These are phyloP conservation scores for Neofusicoccum laricinum DNA, from an alignment of 2,329 filamentous ascomycete species.

Conservation along the genomic window DNA sequence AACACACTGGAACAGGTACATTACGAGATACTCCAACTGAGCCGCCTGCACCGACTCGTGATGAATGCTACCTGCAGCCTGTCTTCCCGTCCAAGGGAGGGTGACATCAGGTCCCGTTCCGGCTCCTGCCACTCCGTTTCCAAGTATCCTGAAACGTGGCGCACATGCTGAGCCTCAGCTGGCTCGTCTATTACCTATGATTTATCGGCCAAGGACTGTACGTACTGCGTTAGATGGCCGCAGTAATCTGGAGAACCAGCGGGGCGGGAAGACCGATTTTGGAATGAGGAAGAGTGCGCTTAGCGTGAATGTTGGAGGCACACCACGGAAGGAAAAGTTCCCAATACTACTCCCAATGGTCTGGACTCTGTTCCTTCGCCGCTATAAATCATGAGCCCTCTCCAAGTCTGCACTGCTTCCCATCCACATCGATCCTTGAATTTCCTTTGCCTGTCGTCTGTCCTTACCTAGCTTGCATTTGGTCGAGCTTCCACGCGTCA, in stretches of 20 bases:
- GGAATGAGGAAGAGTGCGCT: neutral
- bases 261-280: neutral
- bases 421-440: neutral
- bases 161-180: neutral
- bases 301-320: neutral
- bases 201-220: neutral
- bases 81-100: neutral
- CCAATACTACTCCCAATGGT: neutral
- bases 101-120: neutral
- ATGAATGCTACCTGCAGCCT: neutral
- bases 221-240: neutral
- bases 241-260: neutral
- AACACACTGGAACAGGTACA: neutral
- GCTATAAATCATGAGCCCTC: neutral
- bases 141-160: neutral
- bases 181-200: neutral
- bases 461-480: neutral
- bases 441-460: neutral
- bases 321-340: neutral
- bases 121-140: neutral
- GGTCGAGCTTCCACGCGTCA: neutral
- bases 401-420: too few species aligned
- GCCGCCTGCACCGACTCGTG: neutral
- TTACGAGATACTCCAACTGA: neutral
- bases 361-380: neutral